These are phyloP conservation scores for Wickerhamiella lipophila DNA, from an alignment of 805 yeast species.

Conservation along the genomic window DNA sequence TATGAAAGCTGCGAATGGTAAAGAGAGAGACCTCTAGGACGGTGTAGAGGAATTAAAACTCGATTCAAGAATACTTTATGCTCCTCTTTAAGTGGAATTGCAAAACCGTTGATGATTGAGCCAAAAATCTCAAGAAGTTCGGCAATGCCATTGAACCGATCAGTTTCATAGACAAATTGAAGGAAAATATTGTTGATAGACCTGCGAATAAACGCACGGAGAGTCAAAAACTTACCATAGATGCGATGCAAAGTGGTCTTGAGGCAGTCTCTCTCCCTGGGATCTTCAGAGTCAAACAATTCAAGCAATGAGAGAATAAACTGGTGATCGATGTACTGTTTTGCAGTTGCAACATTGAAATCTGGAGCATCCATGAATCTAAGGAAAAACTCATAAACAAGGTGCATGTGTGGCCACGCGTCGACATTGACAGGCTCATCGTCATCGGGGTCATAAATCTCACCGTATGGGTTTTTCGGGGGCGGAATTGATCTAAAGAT, in stretches of 20 bases:
- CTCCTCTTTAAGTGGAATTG: conserved; percentile 91
- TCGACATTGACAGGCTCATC: conserved; percentile 95
- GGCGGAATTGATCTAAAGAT: conserved; percentile 95
- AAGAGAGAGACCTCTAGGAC: conserved; percentile 72
- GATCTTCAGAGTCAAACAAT: conserved; percentile 91
- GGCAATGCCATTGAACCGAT: conserved; percentile 88
- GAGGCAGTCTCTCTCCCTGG: conserved; percentile 86
- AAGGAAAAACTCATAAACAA: conserved; percentile 86
- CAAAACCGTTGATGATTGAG: conserved; percentile 93
- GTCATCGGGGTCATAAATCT: conserved; percentile 93
- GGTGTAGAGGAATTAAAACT: conserved; percentile 83
- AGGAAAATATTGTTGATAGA: conserved; percentile 84
- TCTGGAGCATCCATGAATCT: conserved; percentile 90
- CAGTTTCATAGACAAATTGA: conserved; percentile 90
- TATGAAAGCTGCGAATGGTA: conserved; percentile 96
- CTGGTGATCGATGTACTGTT: conserved; percentile 83
- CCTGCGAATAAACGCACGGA: conserved; percentile 82
- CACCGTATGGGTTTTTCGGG: conserved; percentile 94
- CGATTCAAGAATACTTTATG: conserved; percentile 82
- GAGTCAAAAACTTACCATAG: conserved; percentile 83
- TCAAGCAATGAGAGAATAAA: conserved; percentile 73
- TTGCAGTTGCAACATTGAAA: conserved; percentile 84
- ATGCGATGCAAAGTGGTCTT: conserved; percentile 92
- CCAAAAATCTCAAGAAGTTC: conserved; percentile 92
- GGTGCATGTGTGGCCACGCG: conserved; percentile 98